Evolutionary conservation across 2,329 filamentous ascomycete species (phyloP), one percentile per base, ranked within the genome.

Genomic region (Penicillium concentricum): DNA sequence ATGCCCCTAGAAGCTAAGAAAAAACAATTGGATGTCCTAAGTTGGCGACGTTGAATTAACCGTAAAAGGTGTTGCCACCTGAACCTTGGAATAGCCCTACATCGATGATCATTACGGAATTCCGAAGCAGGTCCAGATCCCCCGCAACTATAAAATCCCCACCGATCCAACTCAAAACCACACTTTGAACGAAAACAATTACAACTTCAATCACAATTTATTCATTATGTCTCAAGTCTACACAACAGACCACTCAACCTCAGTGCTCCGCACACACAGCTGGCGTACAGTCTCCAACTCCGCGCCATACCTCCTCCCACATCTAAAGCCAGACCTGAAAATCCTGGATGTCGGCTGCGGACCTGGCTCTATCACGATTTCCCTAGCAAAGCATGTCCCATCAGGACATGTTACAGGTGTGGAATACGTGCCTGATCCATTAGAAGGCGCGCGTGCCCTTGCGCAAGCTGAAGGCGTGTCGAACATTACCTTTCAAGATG

Each of bases 331-430:
- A 16, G 56, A 62, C 50, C 70, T 72, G 66, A 67, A 59, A 22
- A 69, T 80, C 54, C 72, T 79, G n/a, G 77, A 79, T 56, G 69
- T 79, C 6, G 77, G 77, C 28, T 79, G 77, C 61, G 77, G 77
- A 0, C 76, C 77, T 0, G 77, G 76, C 8, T 73, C 69, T n/a
- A 79, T 79, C 46, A 79, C 74, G 0, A 49, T 74, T 13, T 76
- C 76, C 39, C 59, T 79, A 4, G 76, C 77, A 4, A 59, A 57
- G 4, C 66, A 65, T n/a, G 70, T 76, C 3, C 74, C 74, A 0
- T 35, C 65, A 1, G 77, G 76, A 16, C 66, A 70, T 18, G 72
- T 79, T 8, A 71, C 66, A 0, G 77, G 75, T 1, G 60, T 79
- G 2, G 74, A 76, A 51, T 67, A 67, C 55, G 63, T 66, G 1